Base-by-base conservation (phyloP, 2,329 filamentous ascomycete genomes). In the Neofusicoccum laricinum region DNA sequence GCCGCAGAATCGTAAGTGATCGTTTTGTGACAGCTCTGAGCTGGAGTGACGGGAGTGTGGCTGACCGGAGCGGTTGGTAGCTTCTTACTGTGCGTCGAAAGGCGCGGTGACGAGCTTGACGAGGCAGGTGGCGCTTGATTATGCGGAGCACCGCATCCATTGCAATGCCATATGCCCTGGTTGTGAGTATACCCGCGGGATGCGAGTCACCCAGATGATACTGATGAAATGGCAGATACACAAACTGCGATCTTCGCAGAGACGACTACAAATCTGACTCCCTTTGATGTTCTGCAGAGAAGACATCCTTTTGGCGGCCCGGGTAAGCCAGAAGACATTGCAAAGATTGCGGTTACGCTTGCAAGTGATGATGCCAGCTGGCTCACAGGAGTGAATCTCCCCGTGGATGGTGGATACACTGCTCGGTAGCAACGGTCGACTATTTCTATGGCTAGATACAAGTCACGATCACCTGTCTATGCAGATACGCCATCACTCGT, bases 91-190 rank as follows among this genome's bases (percentile, higher is more conserved):
- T 53, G 77, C 83, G 0, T 81, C 79, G 0, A 86, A 85, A 65
- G 81, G 80, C 3, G 83, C 81, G 0, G 81, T 85, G 38, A 34
- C 53, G 40, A 19, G 21, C 5, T 45, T 85, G 3, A 86, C 83
- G 0, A 77, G 78, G 36, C 73, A 79, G 4, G 76, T 83, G 0
- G 83, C 83, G 0, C 66, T 82, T 38, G 84, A 86, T 38, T 85
- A 83, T 65, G 83, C 80, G 0, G 70, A 70, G 0, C 69, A 80
- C 10, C 73, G 77, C 0, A 83, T 86, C 21, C 83, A 85, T 65
- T 78, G 80, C 43, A 86, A 86, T 67, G 82, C 82, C 0, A 76
- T 86, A 3, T 84, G 82, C 59, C 84, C 84, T 3, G 84, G 84
- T 3, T 85, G 71, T 73, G 69, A 75, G 78, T 46, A 21, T 30